phyloP scores from a whole-genome alignment of 441 rosid species.

The Populus hybrid region DNA sequence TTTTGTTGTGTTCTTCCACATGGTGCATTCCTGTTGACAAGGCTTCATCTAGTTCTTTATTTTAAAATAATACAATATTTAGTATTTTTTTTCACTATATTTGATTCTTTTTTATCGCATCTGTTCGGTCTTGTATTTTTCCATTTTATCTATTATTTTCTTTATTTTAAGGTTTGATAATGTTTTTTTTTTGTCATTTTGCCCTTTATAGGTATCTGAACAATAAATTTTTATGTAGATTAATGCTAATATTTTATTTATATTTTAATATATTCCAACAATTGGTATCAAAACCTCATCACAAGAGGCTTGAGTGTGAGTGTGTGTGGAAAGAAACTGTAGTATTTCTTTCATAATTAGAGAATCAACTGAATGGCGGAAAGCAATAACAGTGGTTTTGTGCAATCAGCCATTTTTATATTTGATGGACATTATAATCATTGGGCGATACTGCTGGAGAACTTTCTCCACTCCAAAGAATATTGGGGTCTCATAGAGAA shows the following conservation, averaged over 20 bases:
- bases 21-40: not conserved
- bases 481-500: too few relatives aligned
- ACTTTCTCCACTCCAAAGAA: not conserved
- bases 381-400: not conserved
- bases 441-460: too few relatives aligned
- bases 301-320: not conserved
- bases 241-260: too few relatives aligned
- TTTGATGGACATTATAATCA: too few relatives aligned
- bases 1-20: not conserved
- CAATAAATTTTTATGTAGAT: not conserved
- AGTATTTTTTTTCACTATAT: too few relatives aligned
- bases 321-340: not conserved
- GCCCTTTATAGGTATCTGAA: not conserved
- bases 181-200: not conserved
- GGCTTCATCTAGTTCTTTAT: not conserved
- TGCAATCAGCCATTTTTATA: rapidly evolving
- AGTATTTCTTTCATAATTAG: too few relatives aligned
- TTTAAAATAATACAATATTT: not conserved
- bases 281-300: too few relatives aligned
- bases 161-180: too few relatives aligned
- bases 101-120: too few relatives aligned
- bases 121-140: too few relatives aligned
- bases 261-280: too few relatives aligned
- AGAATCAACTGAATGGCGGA: not conserved
- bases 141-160: too few relatives aligned